Conservation (phyloP, 805 yeast genomes). For the Candida multigemmis region DNA sequence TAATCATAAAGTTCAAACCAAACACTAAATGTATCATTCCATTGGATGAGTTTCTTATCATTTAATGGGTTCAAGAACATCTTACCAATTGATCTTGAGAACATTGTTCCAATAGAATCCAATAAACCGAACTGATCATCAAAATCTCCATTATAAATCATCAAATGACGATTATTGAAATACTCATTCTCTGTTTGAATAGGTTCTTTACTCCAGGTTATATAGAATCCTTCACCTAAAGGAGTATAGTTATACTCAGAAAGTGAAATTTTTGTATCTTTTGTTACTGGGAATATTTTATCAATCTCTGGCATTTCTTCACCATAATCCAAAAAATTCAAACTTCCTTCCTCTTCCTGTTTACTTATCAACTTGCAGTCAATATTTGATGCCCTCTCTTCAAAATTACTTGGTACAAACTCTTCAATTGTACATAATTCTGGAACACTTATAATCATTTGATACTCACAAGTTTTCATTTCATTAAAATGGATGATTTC, state of each 20-base stretch:
- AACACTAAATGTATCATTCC: constrained; percentile 21
- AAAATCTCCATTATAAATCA: constrained; percentile 12
- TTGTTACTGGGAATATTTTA: constrained; percentile 13
- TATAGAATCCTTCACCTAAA: constrained; percentile 22
- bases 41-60: constrained; percentile 5
- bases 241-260: constrained; percentile 15
- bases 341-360: constrained; percentile 1
- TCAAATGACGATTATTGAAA: constrained; percentile 13
- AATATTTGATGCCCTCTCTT: constrained; percentile 16
- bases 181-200: constrained; percentile 7
- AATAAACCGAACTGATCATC: constrained; percentile 7
- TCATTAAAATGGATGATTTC: constrained; percentile 38
- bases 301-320: constrained; percentile 4
- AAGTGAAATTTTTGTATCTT: constrained; percentile 15
- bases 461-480: constrained; percentile 48
- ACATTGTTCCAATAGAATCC: constrained; percentile 11
- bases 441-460: constrained; percentile 41
- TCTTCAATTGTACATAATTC: constrained; percentile 35
- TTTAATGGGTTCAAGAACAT: constrained; percentile 2
- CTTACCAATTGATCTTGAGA: constrained; percentile 14
- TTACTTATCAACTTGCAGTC: constrained; percentile 14
- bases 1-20: constrained; percentile 31
- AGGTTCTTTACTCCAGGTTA: constrained; percentile 11
- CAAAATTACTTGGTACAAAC: constrained; percentile 14
- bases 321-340: constrained; percentile 6